Evolutionary conservation across 108 stramenopile genomes (phyloP), one percentile per base, ranked within the genome.

Genomic region (Cyclostephanos invisitatus): DNA sequence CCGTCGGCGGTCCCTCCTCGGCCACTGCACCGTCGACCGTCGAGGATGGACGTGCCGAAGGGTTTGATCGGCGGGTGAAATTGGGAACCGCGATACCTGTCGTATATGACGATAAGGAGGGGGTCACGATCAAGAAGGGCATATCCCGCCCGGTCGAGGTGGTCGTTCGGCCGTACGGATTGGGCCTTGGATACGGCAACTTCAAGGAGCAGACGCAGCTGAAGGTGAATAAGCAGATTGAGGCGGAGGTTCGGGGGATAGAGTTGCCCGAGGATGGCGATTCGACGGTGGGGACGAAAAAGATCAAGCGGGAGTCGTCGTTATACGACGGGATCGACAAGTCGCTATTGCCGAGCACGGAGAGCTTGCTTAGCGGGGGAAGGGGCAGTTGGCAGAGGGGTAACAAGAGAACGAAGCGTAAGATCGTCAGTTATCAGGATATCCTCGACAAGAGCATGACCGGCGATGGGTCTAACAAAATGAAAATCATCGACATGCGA

Each of bases 121-220:
- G 66, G 22, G 67, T 15, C 28, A 47, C 28, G 21, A 65, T 48
- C 9, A 84, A 65, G 46, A 84, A 65, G 40, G 92, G 94, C 36
- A 91, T 97, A 44, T 91, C 94, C 6, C 77, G 86, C 48, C 89
- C 96, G n/a, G 85, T 97, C 21, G 92, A 96, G 78, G 96, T 97
- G 17, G 90, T 92, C 17, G 96, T 97, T 46, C 87, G 96, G 29
- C 96, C 96, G 7, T 62, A 66, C 17, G 88, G 88, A 48, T 55
- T 97, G 56, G 96, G 96, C 32, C 77, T 97, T 44, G 96, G 96
- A 10, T 97, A 85, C 78, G 94, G 94, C 38, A 83, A 82, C 47
- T 94, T 95, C 67, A 89, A 93, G 55, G 96, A 94, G 64, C 86
- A 85, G 28, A 80, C 90, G 0, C 74, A 90, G 62, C 67, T 96